phyloP scores from a whole-genome alignment of 176 grass and related monocot genomes.

The Avena sativa region DNA sequence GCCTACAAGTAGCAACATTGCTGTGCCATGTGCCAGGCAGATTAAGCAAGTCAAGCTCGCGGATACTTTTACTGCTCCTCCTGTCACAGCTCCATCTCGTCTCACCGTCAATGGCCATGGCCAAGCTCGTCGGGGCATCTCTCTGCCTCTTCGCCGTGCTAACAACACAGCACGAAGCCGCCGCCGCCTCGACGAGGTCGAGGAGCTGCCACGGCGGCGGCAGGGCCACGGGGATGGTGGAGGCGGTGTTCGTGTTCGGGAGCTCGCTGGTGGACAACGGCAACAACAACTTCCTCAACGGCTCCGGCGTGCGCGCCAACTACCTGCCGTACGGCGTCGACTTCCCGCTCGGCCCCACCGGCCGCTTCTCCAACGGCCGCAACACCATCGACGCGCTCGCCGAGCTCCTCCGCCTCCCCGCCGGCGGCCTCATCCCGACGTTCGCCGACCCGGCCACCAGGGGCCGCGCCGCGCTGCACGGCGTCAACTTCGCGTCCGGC shows the following conservation, averaged over 20 bases:
- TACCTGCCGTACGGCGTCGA: conserved; percentile 79
- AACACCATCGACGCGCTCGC: conserved; percentile 72
- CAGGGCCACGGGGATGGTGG: not conserved
- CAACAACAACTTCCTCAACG: conserved; percentile 72
- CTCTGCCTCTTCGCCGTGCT: conserved; percentile 28
- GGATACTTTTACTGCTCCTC: no score
- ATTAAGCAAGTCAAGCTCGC: not conserved
- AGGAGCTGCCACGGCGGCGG: not conserved
- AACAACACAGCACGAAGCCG: conserved; percentile 6
- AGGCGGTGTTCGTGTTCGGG: conserved; percentile 75
- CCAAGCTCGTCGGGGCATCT: conserved; percentile 16
- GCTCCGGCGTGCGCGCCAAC: conserved; percentile 64
- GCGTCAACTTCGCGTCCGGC: conserved; percentile 79
- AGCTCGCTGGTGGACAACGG: conserved; percentile 82
- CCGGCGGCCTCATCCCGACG: conserved; percentile 49
- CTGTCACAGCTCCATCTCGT: not conserved
- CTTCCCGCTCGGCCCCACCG: conserved; percentile 67
- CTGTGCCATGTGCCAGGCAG: not conserved
- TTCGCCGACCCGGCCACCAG: conserved; percentile 58
- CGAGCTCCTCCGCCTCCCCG: conserved; percentile 55
- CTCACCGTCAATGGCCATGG: conserved; percentile 33
- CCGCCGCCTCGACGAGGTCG: not conserved
- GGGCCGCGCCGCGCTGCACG: conserved; percentile 39
- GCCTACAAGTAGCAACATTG: conserved; percentile 33
- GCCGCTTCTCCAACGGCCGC: conserved; percentile 78